phyloP scores from a whole-genome alignment of 257 asterid species.

The Marsdenia floribunda region DNA sequence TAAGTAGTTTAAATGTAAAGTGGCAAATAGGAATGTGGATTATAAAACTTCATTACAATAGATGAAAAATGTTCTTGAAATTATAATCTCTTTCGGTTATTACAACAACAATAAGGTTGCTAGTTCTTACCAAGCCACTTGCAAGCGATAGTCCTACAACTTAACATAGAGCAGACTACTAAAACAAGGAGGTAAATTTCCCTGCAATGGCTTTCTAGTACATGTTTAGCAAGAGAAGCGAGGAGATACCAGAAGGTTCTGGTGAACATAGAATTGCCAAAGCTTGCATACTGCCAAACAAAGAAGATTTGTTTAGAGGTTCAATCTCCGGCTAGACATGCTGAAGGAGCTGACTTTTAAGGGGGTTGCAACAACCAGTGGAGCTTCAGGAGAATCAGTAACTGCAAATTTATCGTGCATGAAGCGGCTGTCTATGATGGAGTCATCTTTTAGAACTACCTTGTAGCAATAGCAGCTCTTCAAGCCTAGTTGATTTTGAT shows the following conservation, averaged over 20 bases:
- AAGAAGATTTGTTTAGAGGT: conserved; percentile 24
- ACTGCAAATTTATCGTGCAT: conserved; percentile 95
- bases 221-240: conserved; percentile 11
- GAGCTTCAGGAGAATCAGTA: conserved; percentile 48
- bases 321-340: conserved; percentile 67
- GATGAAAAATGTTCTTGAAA: background rate
- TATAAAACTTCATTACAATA: background rate
- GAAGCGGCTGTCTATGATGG: conserved; percentile 54
- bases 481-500: conserved; percentile 50
- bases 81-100: conserved; percentile 6
- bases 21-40: background rate
- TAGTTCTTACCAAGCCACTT: conserved; percentile 16
- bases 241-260: conserved; percentile 8
- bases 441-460: conserved; percentile 40
- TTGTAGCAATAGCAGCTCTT: conserved; percentile 80
- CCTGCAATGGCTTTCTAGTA: conserved; percentile 10
- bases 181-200: background rate
- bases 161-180: background rate
- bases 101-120: conserved; percentile 37
- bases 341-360: conserved; percentile 94
- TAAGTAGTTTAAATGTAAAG: background rate
- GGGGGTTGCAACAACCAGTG: conserved; percentile 60
- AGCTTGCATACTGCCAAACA: conserved; percentile 14
- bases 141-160: conserved; percentile 14
- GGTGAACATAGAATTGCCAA: background rate